Evolutionary conservation across 2,329 filamentous ascomycete species (phyloP).

Genomic region (Diaporthe batatas): DNA sequence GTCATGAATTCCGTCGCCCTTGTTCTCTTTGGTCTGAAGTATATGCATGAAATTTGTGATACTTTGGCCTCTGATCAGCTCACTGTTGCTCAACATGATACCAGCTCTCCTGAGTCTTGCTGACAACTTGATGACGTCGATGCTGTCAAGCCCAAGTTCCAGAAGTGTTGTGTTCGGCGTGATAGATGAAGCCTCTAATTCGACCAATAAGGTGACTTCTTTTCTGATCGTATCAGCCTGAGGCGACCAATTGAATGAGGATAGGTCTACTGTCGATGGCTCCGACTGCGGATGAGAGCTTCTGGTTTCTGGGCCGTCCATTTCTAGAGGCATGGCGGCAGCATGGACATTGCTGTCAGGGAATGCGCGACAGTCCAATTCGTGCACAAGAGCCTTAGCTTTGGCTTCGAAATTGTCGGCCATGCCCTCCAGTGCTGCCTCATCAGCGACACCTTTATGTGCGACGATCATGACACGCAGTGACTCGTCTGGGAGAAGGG

Average conservation of each 20-base stretch:
- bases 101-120: constrained; percentile 74
- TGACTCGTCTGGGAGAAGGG: constrained; percentile 60
- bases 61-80: constrained; percentile 80
- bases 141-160: constrained; percentile 89
- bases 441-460: constrained; percentile 58
- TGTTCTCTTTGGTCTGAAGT: constrained; percentile 36
- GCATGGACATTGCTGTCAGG: constrained; percentile 9
- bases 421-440: constrained; percentile 50
- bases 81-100: constrained; percentile 76
- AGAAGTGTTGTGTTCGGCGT: constrained; percentile 75
- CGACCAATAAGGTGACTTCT: constrained; percentile 74
- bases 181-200: constrained; percentile 64
- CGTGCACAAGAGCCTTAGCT: constrained; percentile 46
- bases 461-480: constrained; percentile 73
- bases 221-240: constrained; percentile 66
- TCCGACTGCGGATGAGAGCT: background rate
- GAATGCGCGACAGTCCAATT: constrained; percentile 37
- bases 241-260: constrained; percentile 70
- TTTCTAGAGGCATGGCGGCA: background rate
- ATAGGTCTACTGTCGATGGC: background rate
- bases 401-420: constrained; percentile 56
- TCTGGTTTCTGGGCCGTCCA: background rate
- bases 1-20: constrained; percentile 16
- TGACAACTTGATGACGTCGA: constrained; percentile 88
- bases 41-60: constrained; percentile 70